Percentiles rank a stretch among this genome's conserved stretches.
Evolutionary conservation across 2,329 filamentous ascomycete genomes (phyloP).

Genomic region (Myrmaecium sp.): DNA sequence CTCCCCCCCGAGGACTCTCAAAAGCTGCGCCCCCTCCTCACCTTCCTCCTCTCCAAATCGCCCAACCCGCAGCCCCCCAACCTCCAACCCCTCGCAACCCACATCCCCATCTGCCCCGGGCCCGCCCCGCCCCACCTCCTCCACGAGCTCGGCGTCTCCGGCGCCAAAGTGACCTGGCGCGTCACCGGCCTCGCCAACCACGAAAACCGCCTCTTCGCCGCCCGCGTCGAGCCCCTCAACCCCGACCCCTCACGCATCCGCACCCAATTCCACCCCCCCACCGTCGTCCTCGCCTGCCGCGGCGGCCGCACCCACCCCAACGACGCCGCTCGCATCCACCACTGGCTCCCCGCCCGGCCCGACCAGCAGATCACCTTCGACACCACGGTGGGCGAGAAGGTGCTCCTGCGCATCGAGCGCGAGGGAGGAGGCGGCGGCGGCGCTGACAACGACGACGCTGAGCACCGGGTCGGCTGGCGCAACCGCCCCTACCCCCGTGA

Average conservation of each 20-base stretch:
- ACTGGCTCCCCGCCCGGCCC: slow-evolving; percentile 61
- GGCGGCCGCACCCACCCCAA: slow-evolving; percentile 58
- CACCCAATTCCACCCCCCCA: slow-evolving; percentile 61
- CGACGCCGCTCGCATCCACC: slow-evolving; percentile 65
- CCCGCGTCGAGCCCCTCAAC: slow-evolving; percentile 56
- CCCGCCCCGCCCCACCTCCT: slow-evolving; percentile 56
- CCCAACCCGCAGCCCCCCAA: slow-evolving; percentile 51
- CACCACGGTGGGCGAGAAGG: slow-evolving; percentile 72
- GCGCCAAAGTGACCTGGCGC: slow-evolving; percentile 68
- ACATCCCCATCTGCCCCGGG: slow-evolving; percentile 74
- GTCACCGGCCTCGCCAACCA: slow-evolving; percentile 58
- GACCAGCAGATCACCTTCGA: slow-evolving; percentile 64
- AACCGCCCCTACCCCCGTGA: slow-evolving; percentile 11
- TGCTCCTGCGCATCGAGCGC: slow-evolving; percentile 48
- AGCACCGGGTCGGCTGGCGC: slow-evolving; percentile 11
- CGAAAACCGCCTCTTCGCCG: slow-evolving; percentile 79
- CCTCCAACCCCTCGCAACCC: slow-evolving; percentile 70
- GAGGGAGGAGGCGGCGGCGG: slow-evolving; percentile 7
- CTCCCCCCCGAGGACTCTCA: slow-evolving; percentile 56
- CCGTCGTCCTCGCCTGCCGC: slow-evolving; percentile 67
- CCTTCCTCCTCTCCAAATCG: slow-evolving; percentile 24
- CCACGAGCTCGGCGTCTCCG: slow-evolving; percentile 73
- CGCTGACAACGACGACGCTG: slow-evolving; percentile 2
- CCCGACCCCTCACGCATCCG: slow-evolving; percentile 46
- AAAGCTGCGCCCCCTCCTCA: slow-evolving; percentile 51